Evolutionary conservation across 2,329 filamentous ascomycete genomes (phyloP).

Genomic region (Camillea tinctor): DNA sequence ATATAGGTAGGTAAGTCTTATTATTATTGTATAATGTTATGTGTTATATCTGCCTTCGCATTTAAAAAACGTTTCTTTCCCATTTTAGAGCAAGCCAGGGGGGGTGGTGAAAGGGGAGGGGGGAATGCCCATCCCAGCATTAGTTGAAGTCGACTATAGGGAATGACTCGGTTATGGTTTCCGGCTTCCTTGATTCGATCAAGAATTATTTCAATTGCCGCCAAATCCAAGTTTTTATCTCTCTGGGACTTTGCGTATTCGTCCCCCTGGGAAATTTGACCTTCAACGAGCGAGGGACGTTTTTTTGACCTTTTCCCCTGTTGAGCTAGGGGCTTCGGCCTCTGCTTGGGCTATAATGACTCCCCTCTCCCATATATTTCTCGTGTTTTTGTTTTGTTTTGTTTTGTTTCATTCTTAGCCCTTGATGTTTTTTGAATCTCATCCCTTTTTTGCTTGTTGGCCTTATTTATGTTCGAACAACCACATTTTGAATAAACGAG

Average conservation of each 20-base stretch:
- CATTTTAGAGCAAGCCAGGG: background rate
- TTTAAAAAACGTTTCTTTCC: background rate
- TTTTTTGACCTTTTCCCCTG: background rate
- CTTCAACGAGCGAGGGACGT: background rate
- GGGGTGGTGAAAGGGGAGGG: too few relatives aligned
- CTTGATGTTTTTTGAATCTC: background rate
- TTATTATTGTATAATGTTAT: background rate
- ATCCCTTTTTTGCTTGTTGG: background rate
- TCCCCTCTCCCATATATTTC: background rate
- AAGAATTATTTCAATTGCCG: background rate
- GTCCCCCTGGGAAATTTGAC: background rate
- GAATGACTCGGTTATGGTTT: background rate
- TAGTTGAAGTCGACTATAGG: background rate
- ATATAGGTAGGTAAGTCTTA: background rate
- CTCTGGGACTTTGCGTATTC: background rate
- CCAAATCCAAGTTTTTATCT: background rate
- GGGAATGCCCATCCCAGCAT: background rate
- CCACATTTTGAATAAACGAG: background rate
- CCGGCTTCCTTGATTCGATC: background rate
- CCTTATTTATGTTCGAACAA: background rate
- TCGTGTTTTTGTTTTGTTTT: background rate
- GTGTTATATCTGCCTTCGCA: background rate
- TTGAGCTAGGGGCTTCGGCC: background rate
- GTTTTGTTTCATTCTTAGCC: slow-evolving; percentile 3
- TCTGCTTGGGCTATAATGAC: background rate